Conservation (phyloP, 495 filamentous ascomycete genomes). For the Xylaria sp. region DNA sequence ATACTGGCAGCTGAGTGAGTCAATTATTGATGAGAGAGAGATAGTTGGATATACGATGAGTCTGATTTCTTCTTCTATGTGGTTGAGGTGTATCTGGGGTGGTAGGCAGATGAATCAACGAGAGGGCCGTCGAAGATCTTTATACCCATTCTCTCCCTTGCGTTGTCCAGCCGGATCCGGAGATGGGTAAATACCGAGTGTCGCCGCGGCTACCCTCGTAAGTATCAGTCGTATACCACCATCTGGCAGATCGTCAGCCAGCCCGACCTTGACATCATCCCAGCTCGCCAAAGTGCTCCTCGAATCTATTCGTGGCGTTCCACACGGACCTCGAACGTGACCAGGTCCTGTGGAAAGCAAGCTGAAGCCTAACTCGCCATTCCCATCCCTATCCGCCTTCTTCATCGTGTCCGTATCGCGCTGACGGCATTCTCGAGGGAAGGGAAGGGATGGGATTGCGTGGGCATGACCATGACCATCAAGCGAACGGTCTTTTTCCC, state of each 20-base stretch:
- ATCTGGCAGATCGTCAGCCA: background rate
- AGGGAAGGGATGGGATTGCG: background rate
- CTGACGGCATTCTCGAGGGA: background rate
- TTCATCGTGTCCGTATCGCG: conserved; percentile 8
- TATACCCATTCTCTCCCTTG: background rate
- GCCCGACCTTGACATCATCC: background rate
- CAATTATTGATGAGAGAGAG: background rate
- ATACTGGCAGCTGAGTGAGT: too few relatives aligned
- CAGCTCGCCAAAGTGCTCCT: background rate
- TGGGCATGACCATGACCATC: background rate
- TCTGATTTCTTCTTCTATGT: background rate
- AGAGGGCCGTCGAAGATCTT: background rate
- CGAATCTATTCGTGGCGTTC: conserved; percentile 2
- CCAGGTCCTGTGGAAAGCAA: conserved; percentile 12
- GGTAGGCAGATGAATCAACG: background rate
- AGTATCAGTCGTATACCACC: background rate
- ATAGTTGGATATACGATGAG: background rate
- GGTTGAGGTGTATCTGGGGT: background rate
- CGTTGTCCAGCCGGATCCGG: background rate
- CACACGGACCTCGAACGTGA: conserved; percentile 21
- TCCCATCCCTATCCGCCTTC: background rate
- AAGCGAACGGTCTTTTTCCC: background rate
- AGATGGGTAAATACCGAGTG: conserved; percentile 8
- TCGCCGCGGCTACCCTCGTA: background rate
- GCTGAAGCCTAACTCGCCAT: conserved; percentile 20